Conservation (phyloP, 208 protist genomes). For the Naegleria lovaniensis region DNA sequence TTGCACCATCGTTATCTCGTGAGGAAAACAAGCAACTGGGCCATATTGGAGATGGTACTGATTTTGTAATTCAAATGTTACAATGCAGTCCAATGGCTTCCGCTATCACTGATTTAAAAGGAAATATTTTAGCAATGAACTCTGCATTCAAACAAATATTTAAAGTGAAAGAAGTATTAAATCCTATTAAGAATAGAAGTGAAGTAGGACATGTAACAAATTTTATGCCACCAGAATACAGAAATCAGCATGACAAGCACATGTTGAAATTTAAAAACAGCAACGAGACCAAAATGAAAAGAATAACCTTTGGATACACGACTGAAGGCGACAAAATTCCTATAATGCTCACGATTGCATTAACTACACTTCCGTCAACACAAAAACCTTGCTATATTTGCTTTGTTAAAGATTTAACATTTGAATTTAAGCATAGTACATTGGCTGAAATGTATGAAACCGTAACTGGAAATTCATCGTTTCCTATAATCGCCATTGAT, state of each 20-base stretch:
- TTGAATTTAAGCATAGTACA: neutral
- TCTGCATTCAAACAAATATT: neutral
- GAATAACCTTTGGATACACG: neutral
- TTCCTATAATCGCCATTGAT: slow-evolving; percentile 43
- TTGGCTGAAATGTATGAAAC: slow-evolving; percentile 22
- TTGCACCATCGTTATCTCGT: too few species aligned
- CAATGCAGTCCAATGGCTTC: neutral
- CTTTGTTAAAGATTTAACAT: slow-evolving; percentile 29
- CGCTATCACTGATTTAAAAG: neutral
- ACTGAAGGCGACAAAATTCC: neutral
- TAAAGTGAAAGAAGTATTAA: neutral
- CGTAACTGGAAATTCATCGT: slow-evolving; percentile 31
- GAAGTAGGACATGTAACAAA: neutral
- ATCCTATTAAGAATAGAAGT: neutral
- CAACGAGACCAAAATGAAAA: neutral
- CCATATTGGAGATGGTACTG: neutral
- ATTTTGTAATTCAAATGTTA: neutral
- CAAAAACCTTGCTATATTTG: slow-evolving; percentile 20
- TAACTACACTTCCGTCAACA: neutral
- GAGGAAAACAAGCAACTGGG: too few species aligned
- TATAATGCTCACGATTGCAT: neutral
- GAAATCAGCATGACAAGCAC: neutral
- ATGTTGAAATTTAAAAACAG: neutral
- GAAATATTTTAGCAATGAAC: neutral
- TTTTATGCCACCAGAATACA: neutral